Base-by-base conservation (phyloP, 352 stramenopile genomes). In the Phytophthora tubulina region DNA sequence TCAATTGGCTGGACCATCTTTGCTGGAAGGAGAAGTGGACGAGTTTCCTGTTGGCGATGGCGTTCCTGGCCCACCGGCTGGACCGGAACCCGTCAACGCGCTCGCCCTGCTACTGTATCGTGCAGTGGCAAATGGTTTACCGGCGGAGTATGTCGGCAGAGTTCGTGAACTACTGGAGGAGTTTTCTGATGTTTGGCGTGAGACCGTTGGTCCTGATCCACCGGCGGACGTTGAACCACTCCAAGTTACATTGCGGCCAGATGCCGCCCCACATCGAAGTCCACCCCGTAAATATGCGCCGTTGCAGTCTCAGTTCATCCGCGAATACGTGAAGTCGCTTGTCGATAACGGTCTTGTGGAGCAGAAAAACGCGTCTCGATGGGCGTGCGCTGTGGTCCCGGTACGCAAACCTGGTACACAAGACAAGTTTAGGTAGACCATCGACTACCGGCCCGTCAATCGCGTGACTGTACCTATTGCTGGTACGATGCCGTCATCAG, bases 401-500 rank as follows among this genome's bases (percentile, higher is more conserved):
- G 49, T 67, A 3, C 6, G 38, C 3, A 67, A 67, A 17, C 32
- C 62, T 0, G 46, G 45, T 1, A 42, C 58, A 0, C 45, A 30
- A 15, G 46, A 66, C 4, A 30, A 56, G 36, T 66, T 66, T 13
- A 1, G 35, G 0, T 4, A 58, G 3, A 58, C 46, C 1, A 57
- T 66, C 1, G 58, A 66, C 33, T 58, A 66, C 2, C 11, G 58
- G 2, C 46, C 64, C 3, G 27, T 66, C 14, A 72, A 66, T 7
- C 17, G 39, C 0, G 6, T 73, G n/a, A 57, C 65, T 2, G 32
- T 67, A 2, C 65, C 65, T 3, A 45, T 67, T 6, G 56, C 55
- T 17, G 65, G 51, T 5, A 27, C 41, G 5, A 75, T 72, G 54
- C 66, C 70, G 0, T 58, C 56, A 10, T n/a, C 41, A 1, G 64